phyloP scores from a whole-genome alignment of 225 moss, liverwort and hornwort genomes.

The Lunularia cruciata region DNA sequence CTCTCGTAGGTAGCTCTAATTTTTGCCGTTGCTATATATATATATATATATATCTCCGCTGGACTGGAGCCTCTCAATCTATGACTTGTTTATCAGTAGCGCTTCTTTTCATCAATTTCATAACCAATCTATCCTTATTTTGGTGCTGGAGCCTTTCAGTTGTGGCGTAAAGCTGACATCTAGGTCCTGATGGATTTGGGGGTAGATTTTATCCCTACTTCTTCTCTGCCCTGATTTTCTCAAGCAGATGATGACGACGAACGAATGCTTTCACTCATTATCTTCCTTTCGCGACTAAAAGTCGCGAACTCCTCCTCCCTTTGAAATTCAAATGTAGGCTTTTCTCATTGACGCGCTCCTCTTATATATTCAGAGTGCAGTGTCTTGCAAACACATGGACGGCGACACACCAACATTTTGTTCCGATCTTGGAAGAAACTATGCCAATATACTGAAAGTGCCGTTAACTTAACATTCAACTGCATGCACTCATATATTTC shows the following conservation, averaged over 20 bases:
- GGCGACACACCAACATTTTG: too few species aligned
- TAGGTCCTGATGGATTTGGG: not conserved
- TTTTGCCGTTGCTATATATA: not conserved
- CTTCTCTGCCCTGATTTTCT: not conserved
- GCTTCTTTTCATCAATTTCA: not conserved
- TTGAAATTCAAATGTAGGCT: too few species aligned
- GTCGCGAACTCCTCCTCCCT: too few species aligned
- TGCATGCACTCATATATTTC: too few species aligned
- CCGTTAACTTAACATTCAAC: too few species aligned
- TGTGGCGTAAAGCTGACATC: not conserved
- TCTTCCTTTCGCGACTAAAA: too few species aligned
- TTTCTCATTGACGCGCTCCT: too few species aligned
- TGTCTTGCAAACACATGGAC: too few species aligned
- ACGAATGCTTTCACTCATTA: too few species aligned
- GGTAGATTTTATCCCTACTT: not conserved
- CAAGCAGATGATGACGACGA: slow-evolving; percentile 2
- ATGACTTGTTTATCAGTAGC: not conserved
- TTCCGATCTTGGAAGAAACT: too few species aligned
- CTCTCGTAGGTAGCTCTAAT: not conserved
- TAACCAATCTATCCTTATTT: not conserved
- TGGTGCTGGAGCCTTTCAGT: not conserved
- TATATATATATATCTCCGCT: not conserved
- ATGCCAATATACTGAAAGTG: too few species aligned
- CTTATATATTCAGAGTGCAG: too few species aligned
- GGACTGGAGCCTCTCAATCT: not conserved